Conservation (phyloP, 805 yeast genomes). For the Spathaspora sp. region DNA sequence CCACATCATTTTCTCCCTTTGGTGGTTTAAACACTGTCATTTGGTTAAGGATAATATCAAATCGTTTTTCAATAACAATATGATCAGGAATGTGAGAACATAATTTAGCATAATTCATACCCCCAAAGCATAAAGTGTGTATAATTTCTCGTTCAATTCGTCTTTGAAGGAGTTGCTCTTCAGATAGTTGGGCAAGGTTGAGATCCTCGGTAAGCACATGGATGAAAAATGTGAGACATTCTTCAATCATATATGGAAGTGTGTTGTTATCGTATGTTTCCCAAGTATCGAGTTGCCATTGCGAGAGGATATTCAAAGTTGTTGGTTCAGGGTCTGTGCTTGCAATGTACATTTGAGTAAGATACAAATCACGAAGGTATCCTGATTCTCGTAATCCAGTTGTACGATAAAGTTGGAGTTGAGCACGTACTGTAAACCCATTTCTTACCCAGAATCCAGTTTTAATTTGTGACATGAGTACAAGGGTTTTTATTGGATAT, state of each 20-base stretch:
- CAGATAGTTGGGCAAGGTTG: conserved; percentile 47
- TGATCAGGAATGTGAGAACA: conserved; percentile 72
- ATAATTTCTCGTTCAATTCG: conserved; percentile 69
- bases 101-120: conserved; percentile 67
- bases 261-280: conserved; percentile 42
- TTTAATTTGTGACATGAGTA: conserved; percentile 76
- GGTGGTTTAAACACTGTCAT: conserved; percentile 33
- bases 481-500: conserved; percentile 73
- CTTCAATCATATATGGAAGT: conserved; percentile 69
- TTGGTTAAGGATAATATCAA: conserved; percentile 48
- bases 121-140: conserved; percentile 77
- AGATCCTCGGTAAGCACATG: conserved; percentile 65
- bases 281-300: conserved; percentile 63
- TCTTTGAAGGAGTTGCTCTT: conserved; percentile 45
- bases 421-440: conserved; percentile 78
- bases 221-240: conserved; percentile 66
- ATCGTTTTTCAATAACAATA: conserved; percentile 64
- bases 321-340: conserved; percentile 50
- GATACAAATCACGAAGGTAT: conserved; percentile 69
- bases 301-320: conserved; percentile 52
- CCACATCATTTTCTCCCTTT: conserved; percentile 30
- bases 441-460: conserved; percentile 94
- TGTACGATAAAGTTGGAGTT: conserved; percentile 72
- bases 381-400: conserved; percentile 82
- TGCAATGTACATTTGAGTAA: conserved; percentile 62